These are phyloP conservation scores for Esteya vermicola DNA, from an alignment of 2,329 filamentous ascomycete genomes.

Conservation along the genomic window DNA sequence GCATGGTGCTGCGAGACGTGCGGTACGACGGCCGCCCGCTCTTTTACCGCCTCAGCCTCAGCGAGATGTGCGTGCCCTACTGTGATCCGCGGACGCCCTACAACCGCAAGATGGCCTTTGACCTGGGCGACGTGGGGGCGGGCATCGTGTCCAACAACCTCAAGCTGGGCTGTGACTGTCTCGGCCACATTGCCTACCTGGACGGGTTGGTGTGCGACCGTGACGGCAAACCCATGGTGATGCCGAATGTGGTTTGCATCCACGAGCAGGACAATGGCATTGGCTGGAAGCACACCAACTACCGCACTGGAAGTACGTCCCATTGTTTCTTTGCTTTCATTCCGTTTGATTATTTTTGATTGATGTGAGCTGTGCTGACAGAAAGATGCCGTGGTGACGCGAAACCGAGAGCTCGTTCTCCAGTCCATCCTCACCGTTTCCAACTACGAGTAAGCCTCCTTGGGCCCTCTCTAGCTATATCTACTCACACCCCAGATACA, in stretches of 20 bases:
- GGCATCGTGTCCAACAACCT: constrained; percentile 76
- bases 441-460: constrained; percentile 70
- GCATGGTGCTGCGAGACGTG: constrained; percentile 81
- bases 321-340: too few relatives aligned
- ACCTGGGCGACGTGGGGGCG: constrained; percentile 59
- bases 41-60: constrained; percentile 78
- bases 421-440: constrained; percentile 90
- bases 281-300: constrained; percentile 87
- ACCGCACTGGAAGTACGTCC: constrained; percentile 78
- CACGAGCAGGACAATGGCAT: constrained; percentile 89
- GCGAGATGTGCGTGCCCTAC: constrained; percentile 91
- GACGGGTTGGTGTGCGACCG: constrained; percentile 74
- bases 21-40: constrained; percentile 69
- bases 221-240: constrained; percentile 56
- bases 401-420: constrained; percentile 72
- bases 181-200: constrained; percentile 82
- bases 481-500: too few relatives aligned
- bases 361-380: too few relatives aligned
- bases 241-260: constrained; percentile 90
- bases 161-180: constrained; percentile 69
- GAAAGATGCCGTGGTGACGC: constrained; percentile 74
- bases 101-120: constrained; percentile 69
- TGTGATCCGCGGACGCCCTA: constrained; percentile 70
- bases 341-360: too few relatives aligned
- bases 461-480: too few relatives aligned